Conservation (phyloP, 441 rosid genomes). For the Corymbia calophylla region DNA sequence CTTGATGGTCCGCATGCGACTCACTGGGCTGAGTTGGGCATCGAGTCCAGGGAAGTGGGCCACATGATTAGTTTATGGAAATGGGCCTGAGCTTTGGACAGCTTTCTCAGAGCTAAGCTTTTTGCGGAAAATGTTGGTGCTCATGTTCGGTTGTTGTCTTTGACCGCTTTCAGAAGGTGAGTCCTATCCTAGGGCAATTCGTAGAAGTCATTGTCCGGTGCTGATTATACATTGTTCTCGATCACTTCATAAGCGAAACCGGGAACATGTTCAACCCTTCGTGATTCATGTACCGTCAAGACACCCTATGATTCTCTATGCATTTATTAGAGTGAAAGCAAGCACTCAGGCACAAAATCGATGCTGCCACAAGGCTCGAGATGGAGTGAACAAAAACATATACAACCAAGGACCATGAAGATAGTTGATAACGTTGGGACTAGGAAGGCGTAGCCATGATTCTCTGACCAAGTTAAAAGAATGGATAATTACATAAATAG, state of each 20-base stretch:
- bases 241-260: not conserved
- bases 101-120: not conserved
- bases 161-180: not conserved
- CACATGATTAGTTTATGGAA: too few relatives aligned
- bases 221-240: not conserved
- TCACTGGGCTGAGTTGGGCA: not conserved
- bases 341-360: not conserved
- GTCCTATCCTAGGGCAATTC: not conserved
- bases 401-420: not conserved
- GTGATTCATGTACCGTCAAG: not conserved
- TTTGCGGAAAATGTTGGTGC: not conserved
- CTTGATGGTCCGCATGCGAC: not conserved
- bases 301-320: not conserved
- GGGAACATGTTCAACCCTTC: not conserved
- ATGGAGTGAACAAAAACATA: not conserved
- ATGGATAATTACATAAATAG: rapidly evolving
- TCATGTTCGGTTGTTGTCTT: not conserved
- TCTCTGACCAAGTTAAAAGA: not conserved
- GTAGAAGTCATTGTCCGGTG: not conserved
- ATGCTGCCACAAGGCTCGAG: not conserved
- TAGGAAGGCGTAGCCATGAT: not conserved
- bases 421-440: not conserved
- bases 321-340: not conserved
- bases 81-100: not conserved
- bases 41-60: too few relatives aligned